Evolutionary conservation across 2,329 filamentous ascomycete species (phyloP).

Genomic region (Epichloe baconii): DNA sequence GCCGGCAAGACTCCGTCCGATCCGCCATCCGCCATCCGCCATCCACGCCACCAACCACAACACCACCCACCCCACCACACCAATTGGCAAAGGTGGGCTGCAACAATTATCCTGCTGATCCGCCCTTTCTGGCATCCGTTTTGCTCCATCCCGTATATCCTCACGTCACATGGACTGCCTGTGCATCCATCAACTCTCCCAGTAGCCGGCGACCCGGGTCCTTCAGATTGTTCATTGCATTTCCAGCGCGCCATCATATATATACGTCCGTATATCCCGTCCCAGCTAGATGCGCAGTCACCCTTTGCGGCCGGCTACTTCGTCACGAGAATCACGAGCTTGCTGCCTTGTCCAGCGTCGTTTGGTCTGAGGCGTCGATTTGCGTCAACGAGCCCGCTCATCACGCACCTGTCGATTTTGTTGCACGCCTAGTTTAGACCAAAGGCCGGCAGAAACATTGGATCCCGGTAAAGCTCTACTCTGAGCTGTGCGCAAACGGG

Average conservation of each 20-base stretch:
- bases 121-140: slow-evolving; percentile 13
- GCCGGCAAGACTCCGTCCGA: too few species aligned
- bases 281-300: slow-evolving; percentile 15
- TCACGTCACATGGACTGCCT: slow-evolving; percentile 21
- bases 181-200: slow-evolving; percentile 13
- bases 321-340: slow-evolving; percentile 6
- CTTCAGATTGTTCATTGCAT: slow-evolving; percentile 3
- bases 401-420: background rate
- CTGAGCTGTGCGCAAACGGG: background rate
- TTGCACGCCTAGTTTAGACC: background rate
- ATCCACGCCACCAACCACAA: background rate
- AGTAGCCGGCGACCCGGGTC: background rate
- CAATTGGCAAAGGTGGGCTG: slow-evolving; percentile 5
- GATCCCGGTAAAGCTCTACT: background rate
- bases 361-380: background rate
- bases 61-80: background rate
- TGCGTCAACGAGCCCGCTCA: background rate
- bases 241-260: background rate
- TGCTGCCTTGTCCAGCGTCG: slow-evolving; percentile 1
- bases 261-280: background rate
- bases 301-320: slow-evolving; percentile 10
- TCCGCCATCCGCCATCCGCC: too few species aligned
- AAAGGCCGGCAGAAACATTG: background rate
- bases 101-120: slow-evolving; percentile 19
- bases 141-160: slow-evolving; percentile 11